phyloP scores from a whole-genome alignment of 331 rosid species.

The Quercus phellos region DNA sequence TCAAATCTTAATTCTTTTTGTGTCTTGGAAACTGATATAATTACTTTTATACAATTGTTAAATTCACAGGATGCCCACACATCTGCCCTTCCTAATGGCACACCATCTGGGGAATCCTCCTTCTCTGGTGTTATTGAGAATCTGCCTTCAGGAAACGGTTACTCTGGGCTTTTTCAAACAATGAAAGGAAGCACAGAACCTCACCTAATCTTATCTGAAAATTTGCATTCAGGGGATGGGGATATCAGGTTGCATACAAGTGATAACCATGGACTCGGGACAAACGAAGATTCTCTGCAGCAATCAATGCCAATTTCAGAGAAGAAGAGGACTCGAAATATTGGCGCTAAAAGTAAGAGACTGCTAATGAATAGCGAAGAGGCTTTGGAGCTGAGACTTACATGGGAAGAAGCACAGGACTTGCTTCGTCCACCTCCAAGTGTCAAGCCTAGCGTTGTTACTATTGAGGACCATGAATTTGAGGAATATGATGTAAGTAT shows the following conservation, averaged over 20 bases:
- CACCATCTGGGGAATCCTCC: slow-evolving; percentile 46
- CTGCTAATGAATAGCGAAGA: slow-evolving; percentile 79
- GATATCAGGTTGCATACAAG: slow-evolving; percentile 39
- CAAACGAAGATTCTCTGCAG: slow-evolving; percentile 39
- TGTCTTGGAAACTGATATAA: slow-evolving; percentile 25
- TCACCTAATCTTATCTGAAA: slow-evolving; percentile 32
- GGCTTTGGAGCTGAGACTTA: slow-evolving; percentile 75
- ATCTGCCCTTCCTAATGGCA: slow-evolving; percentile 50
- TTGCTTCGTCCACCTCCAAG: slow-evolving; percentile 93
- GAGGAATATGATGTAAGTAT: slow-evolving; percentile 86
- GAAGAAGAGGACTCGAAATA: slow-evolving; percentile 82
- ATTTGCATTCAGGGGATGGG: slow-evolving; percentile 40
- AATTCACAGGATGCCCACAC: slow-evolving; percentile 58
- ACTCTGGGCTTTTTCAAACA: slow-evolving; percentile 34
- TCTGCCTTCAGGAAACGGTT: slow-evolving; percentile 48
- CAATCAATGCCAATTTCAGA: slow-evolving; percentile 44
- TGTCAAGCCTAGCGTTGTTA: slow-evolving; percentile 73
- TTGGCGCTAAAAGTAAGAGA: slow-evolving; percentile 87
- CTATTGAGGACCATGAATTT: slow-evolving; percentile 78
- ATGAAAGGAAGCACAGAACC: slow-evolving; percentile 41
- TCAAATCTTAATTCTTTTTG: slow-evolving; percentile 4
- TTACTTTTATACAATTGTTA: not conserved
- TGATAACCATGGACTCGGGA: slow-evolving; percentile 42
- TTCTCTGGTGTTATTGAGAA: slow-evolving; percentile 53
- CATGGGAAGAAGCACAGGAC: slow-evolving; percentile 99